Evolutionary conservation across 2,329 filamentous ascomycete species (phyloP).

Genomic region (Beauveria brongniartii): DNA sequence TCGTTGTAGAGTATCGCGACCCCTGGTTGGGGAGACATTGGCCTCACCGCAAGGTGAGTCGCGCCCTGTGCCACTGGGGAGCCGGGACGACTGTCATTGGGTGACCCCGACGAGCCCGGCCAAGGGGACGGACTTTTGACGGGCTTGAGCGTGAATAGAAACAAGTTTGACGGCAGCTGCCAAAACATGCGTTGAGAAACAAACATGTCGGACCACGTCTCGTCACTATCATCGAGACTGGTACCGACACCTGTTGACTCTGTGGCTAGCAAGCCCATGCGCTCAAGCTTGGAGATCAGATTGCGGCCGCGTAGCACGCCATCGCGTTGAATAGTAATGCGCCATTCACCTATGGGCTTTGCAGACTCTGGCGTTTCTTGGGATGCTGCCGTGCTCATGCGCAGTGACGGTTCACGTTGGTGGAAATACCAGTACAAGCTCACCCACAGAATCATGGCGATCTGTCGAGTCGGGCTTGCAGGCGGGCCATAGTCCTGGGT

Average conservation of each 20-base stretch:
- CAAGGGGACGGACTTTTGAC: slow-evolving; percentile 29
- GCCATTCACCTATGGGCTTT: slow-evolving; percentile 78
- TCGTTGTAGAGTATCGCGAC: slow-evolving; percentile 24
- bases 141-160: slow-evolving; percentile 76
- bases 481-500: slow-evolving; percentile 72
- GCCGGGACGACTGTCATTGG: slow-evolving; percentile 42
- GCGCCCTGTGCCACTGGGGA: slow-evolving; percentile 37
- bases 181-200: slow-evolving; percentile 76
- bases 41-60: slow-evolving; percentile 14
- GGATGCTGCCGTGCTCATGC: slow-evolving; percentile 55
- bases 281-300: slow-evolving; percentile 80
- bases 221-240: slow-evolving; percentile 50
- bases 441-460: slow-evolving; percentile 95
- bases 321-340: slow-evolving; percentile 73
- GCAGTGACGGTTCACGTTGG: slow-evolving; percentile 62
- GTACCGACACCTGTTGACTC: slow-evolving; percentile 68
- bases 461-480: slow-evolving; percentile 74
- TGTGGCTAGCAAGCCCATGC: slow-evolving; percentile 78
- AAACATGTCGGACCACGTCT: slow-evolving; percentile 71
- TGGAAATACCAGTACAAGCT: slow-evolving; percentile 98
- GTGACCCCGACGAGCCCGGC: slow-evolving; percentile 47
- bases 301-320: slow-evolving; percentile 82
- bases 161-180: slow-evolving; percentile 82
- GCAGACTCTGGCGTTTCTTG: slow-evolving; percentile 59
- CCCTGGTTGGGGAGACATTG: slow-evolving; percentile 9